A percentile compares a stretch with the other conserved stretches of the same genome.
These are phyloP conservation scores for Lodderomyces parapsilosis DNA, from an alignment of 1,139 yeast genomes.

Conservation along the genomic window DNA sequence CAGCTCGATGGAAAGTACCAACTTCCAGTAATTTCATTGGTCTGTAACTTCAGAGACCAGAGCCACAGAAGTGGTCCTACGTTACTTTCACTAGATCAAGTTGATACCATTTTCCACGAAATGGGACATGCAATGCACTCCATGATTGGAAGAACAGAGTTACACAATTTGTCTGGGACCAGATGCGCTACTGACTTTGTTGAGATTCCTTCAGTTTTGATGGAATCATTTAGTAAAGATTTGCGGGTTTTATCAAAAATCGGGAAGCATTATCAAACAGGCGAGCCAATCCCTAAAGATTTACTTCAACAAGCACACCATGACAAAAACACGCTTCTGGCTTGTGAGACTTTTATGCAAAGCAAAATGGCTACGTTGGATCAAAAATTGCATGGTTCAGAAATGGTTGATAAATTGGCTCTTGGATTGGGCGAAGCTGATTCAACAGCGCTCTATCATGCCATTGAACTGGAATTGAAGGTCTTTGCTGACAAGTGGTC, in stretches of 20 bases:
- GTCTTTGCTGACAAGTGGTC: constrained; percentile 65
- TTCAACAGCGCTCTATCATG: constrained; percentile 62
- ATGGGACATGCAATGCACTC: constrained; percentile 99
- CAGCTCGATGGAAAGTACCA: constrained; percentile 65
- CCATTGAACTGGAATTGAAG: constrained; percentile 53
- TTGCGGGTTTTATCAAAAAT: constrained; percentile 70
- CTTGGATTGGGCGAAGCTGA: constrained; percentile 30
- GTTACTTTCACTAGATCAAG: constrained; percentile 69
- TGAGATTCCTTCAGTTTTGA: constrained; percentile 89
- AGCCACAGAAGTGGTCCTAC: constrained; percentile 25
- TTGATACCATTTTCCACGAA: constrained; percentile 93
- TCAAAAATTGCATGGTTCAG: constrained; percentile 63
- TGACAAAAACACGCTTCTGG: constrained; percentile 54
- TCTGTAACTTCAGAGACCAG: constrained; percentile 71
- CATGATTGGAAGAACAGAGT: constrained; percentile 85
- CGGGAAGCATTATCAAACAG: constrained; percentile 74
- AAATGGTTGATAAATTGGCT: constrained; percentile 34
- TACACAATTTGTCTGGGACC: constrained; percentile 93
- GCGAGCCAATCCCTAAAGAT: constrained; percentile 54
- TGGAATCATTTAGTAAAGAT: constrained; percentile 90
- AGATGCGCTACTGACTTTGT: constrained; percentile 96
- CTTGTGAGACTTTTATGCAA: constrained; percentile 82
- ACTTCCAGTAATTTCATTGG: constrained; percentile 84
- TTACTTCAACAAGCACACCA: constrained; percentile 51
- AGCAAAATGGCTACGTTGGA: constrained; percentile 88